phyloP scores from a whole-genome alignment of 768 basidiomycete genomes.

The Mycena vulgaris region DNA sequence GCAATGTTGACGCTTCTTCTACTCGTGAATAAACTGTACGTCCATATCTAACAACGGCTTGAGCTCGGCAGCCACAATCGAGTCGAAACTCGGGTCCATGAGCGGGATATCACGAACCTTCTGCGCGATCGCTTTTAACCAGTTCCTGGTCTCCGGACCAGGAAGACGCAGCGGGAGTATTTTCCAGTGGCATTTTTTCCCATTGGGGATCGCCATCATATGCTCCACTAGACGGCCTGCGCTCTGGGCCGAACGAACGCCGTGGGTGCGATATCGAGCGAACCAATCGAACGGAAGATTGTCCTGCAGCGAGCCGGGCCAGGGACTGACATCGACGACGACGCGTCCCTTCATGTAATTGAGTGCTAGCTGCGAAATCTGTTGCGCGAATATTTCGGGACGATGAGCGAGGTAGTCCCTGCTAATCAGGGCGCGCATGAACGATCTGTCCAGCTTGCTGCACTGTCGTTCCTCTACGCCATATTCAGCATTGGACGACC shows the following conservation, averaged over 20 bases:
- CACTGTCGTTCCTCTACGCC: constrained; percentile 6
- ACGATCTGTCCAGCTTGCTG: background rate
- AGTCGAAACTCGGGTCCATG: background rate
- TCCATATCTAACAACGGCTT: background rate
- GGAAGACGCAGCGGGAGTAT: constrained; percentile 1
- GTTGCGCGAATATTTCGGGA: background rate
- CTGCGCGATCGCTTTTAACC: background rate
- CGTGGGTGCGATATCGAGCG: background rate
- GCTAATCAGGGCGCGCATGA: constrained; percentile 6
- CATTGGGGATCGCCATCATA: constrained; percentile 6
- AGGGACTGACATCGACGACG: background rate
- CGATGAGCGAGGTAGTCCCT: background rate
- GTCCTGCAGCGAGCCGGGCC: background rate
- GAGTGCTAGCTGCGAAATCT: background rate
- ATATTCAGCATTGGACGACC: background rate
- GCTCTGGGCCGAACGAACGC: background rate
- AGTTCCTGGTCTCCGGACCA: background rate
- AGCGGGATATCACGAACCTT: background rate
- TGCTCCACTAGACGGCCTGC: background rate
- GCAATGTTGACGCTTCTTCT: too few relatives aligned
- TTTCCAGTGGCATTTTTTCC: background rate
- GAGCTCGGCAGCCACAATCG: background rate
- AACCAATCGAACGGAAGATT: background rate
- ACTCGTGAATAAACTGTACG: too few relatives aligned
- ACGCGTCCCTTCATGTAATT: background rate